Percentiles rank a stretch among this genome's conserved stretches.
phyloP scores from a whole-genome alignment of 345 rosid genomes.

The Boechera stricta region DNA sequence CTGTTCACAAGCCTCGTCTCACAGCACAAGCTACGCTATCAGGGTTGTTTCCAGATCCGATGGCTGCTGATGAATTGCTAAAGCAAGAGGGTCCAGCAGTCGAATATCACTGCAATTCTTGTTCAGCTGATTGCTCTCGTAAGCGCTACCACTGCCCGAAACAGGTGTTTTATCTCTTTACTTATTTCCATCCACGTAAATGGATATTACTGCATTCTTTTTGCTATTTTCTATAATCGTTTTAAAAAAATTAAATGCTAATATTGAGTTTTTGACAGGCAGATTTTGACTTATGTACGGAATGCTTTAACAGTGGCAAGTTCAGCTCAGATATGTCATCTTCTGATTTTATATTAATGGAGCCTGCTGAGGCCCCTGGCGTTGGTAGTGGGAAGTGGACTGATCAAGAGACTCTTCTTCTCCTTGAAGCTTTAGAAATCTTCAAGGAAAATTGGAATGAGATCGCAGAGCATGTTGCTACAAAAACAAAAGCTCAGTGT shows the following conservation, averaged over 20 bases:
- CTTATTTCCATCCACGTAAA: not conserved
- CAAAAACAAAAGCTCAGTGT: conserved; percentile 96
- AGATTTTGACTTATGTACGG: conserved; percentile 97
- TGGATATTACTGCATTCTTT: not conserved
- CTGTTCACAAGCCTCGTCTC: conserved; percentile 55
- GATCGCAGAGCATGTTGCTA: conserved; percentile 99
- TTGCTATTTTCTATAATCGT: not conserved
- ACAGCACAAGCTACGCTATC: conserved; percentile 61
- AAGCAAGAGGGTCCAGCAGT: conserved; percentile 86
- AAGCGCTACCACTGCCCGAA: conserved; percentile 98
- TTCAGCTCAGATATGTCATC: conserved; percentile 90
- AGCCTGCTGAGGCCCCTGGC: conserved; percentile 87
- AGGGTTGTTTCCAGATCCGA: conserved; percentile 74
- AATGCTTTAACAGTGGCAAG: conserved; percentile 88
- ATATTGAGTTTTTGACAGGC: conserved; percentile 70
- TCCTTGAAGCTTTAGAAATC: conserved; percentile 95
- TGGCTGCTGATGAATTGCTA: conserved; percentile 74
- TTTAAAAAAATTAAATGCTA: conserved; percentile 20
- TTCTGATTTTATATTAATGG: conserved; percentile 97
- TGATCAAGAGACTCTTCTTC: conserved; percentile 99
- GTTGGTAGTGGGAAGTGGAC: conserved; percentile 93
- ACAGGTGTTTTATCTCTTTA: conserved; percentile 65
- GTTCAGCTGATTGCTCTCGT: conserved; percentile 98
- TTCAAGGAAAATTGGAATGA: conserved; percentile 97
- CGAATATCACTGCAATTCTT: conserved; percentile 98